phyloP scores from a whole-genome alignment of 83 land plant genomes.

The Isoetes engelmannii region DNA sequence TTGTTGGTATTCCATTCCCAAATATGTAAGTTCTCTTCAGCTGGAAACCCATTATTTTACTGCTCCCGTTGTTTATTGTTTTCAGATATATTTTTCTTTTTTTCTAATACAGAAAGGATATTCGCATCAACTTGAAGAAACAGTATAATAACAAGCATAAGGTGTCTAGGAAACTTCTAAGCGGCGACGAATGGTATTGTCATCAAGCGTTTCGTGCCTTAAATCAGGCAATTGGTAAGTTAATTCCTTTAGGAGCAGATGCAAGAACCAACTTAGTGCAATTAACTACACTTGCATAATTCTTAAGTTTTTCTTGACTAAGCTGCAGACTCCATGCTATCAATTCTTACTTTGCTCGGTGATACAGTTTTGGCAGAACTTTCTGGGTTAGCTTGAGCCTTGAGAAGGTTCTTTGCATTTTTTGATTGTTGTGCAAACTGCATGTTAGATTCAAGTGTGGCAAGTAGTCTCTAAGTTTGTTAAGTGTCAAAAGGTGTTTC shows the following conservation, averaged over 20 bases:
- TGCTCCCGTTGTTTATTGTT: neutral
- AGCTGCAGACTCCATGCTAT: too few species aligned
- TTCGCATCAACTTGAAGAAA: slow-evolving; percentile 73
- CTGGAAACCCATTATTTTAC: neutral
- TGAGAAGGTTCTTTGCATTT: too few species aligned
- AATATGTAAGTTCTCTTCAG: slow-evolving; percentile 54
- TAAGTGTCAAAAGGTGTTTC: too few species aligned
- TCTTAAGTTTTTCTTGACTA: too few species aligned
- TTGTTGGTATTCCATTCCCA: slow-evolving; percentile 95
- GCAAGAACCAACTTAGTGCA: too few species aligned
- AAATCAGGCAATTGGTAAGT: slow-evolving; percentile 87
- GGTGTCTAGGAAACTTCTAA: slow-evolving; percentile 54
- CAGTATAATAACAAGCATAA: slow-evolving; percentile 60
- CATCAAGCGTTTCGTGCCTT: slow-evolving; percentile 94
- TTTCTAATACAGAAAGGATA: slow-evolving; percentile 57
- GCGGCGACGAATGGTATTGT: slow-evolving; percentile 97
- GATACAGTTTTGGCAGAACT: too few species aligned
- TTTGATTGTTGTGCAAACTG: too few species aligned
- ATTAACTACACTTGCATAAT: too few species aligned
- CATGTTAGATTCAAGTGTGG: too few species aligned
- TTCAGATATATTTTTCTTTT: neutral
- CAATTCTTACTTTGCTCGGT: too few species aligned
- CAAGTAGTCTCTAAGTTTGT: too few species aligned
- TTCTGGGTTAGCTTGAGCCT: too few species aligned
- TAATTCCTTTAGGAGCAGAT: neutral